Evolutionary conservation across 768 basidiomycete species (phyloP).

Genomic region (Serendipita sp.): DNA sequence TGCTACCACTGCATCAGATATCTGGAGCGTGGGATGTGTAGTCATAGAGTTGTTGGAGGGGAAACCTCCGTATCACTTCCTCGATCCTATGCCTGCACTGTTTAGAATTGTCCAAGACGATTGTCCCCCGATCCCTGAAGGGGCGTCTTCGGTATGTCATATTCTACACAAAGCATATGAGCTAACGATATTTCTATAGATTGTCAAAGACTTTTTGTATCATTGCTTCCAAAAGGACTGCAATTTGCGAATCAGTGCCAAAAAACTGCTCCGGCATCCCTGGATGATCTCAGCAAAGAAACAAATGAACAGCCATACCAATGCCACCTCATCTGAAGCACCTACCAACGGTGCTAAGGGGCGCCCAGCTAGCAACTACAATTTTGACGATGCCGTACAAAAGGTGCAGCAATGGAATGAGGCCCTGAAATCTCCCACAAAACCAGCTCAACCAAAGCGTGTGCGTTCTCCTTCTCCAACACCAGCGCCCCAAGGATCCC

Average conservation of each 20-base stretch:
- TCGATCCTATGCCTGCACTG: conserved; percentile 95
- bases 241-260: conserved; percentile 84
- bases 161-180: neutral
- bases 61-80: conserved; percentile 86
- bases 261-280: conserved; percentile 80
- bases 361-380: conserved; percentile 53
- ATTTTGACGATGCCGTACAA: conserved; percentile 84
- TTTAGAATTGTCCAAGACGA: conserved; percentile 99
- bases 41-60: conserved; percentile 87
- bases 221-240: conserved; percentile 98
- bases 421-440: conserved; percentile 54
- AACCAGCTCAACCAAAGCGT: neutral
- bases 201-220: conserved; percentile 90
- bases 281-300: conserved; percentile 86
- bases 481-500: conserved; percentile 13
- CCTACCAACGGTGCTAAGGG: conserved; percentile 21
- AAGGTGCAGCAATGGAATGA: conserved; percentile 99
- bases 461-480: conserved; percentile 16
- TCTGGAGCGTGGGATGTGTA: conserved; percentile 96
- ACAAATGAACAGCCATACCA: conserved; percentile 34
- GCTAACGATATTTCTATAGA: conserved; percentile 19
- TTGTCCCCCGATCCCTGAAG: conserved; percentile 89
- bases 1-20: conserved; percentile 91
- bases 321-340: conserved; percentile 16
- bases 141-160: conserved; percentile 47